Conservation (phyloP, 169 alveolate genomes). For the Cyclospora cayetanensis region DNA sequence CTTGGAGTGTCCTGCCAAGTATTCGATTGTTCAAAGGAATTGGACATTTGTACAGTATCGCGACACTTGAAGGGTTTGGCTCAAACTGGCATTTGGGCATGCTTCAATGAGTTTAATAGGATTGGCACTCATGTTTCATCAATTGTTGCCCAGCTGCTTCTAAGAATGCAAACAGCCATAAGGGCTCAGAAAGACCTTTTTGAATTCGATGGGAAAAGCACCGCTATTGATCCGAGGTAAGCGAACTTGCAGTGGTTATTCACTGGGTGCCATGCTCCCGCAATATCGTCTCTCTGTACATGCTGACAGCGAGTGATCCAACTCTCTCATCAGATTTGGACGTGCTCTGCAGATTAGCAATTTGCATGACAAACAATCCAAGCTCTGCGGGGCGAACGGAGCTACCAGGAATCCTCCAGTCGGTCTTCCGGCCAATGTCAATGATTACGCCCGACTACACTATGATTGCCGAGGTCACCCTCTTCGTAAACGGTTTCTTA, state of each 20-base stretch:
- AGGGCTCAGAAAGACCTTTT: constrained; percentile 82
- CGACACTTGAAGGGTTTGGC: constrained; percentile 96
- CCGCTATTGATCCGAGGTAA: constrained; percentile 31
- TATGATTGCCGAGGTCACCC: constrained; percentile 94
- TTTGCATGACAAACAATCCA: constrained; percentile 95
- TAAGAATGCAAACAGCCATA: constrained; percentile 91
- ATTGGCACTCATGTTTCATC: constrained; percentile 95
- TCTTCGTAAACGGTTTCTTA: constrained; percentile 94
- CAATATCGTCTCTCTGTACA: neutral
- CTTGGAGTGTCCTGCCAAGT: constrained; percentile 95
- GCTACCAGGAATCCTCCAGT: constrained; percentile 96
- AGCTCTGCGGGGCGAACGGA: constrained; percentile 97
- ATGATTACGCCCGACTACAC: constrained; percentile 97
- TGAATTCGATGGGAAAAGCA: constrained; percentile 79
- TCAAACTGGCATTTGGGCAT: constrained; percentile 98
- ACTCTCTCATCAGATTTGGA: constrained; percentile 90
- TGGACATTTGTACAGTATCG: constrained; percentile 92
- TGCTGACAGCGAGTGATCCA: no score
- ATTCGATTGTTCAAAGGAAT: constrained; percentile 94
- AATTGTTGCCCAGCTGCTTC: constrained; percentile 94
- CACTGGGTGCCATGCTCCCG: neutral
- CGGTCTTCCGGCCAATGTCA: constrained; percentile 96
- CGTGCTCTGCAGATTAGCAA: constrained; percentile 84
- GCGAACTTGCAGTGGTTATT: neutral
- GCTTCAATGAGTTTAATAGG: constrained; percentile 97